phyloP scores from a whole-genome alignment of 805 yeast species.

The Yarrowia divulgata region DNA sequence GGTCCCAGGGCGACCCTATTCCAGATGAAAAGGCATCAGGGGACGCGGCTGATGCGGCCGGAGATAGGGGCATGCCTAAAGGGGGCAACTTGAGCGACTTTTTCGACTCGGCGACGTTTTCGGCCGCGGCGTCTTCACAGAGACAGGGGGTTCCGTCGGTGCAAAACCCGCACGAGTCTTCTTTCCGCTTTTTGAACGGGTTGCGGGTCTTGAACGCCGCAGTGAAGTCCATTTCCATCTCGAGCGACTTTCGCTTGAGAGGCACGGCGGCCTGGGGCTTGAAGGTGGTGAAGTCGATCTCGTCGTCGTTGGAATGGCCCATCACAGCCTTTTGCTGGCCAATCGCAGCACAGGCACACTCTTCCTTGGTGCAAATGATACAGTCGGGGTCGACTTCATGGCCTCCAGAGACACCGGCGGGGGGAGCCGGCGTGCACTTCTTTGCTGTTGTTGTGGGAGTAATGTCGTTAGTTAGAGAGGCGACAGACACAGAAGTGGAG shows the following conservation, averaged over 20 bases:
- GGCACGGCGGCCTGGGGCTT: slow-evolving; percentile 35
- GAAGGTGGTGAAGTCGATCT: slow-evolving; percentile 27
- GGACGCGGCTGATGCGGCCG: slow-evolving; percentile 43
- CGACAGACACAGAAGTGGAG: background rate
- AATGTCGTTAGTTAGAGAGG: background rate
- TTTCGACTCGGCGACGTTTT: slow-evolving; percentile 24
- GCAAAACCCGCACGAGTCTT: slow-evolving; percentile 87
- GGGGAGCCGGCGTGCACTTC: slow-evolving; percentile 2
- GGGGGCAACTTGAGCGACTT: slow-evolving; percentile 45
- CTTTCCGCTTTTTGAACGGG: slow-evolving; percentile 40
- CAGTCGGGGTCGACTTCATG: slow-evolving; percentile 54
- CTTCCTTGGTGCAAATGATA: slow-evolving; percentile 72
- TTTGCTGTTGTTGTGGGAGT: background rate
- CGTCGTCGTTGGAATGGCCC: slow-evolving; percentile 30
- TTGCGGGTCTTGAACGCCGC: slow-evolving; percentile 44
- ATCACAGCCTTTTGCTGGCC: slow-evolving; percentile 45
- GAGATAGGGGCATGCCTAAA: slow-evolving; percentile 42
- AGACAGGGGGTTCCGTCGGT: slow-evolving; percentile 91
- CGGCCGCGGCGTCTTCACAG: slow-evolving; percentile 73
- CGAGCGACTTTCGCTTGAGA: slow-evolving; percentile 40
- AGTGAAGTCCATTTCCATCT: slow-evolving; percentile 66
- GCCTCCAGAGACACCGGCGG: background rate
- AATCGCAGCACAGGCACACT: slow-evolving; percentile 65
- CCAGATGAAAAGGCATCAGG: slow-evolving; percentile 25
- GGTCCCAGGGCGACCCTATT: slow-evolving; percentile 42